A percentile compares a stretch with the other conserved stretches of the same genome.
These are phyloP conservation scores for Alternaria sp. DNA, from an alignment of 2,329 filamentous ascomycete species.

Conservation along the genomic window DNA sequence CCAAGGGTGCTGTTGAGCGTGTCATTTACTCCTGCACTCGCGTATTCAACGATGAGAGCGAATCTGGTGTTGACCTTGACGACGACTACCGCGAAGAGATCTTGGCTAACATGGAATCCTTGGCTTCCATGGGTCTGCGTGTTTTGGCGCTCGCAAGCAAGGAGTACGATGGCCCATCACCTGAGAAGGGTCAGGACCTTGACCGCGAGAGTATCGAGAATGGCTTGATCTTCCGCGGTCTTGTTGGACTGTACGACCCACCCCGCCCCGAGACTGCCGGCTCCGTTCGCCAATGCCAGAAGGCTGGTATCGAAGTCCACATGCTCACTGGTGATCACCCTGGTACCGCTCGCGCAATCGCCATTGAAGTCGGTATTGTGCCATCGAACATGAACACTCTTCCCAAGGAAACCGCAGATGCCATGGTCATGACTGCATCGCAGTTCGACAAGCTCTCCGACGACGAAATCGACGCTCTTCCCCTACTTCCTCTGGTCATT, in stretches of 20 bases:
- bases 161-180: conserved; percentile 48
- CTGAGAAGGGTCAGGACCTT: conserved; percentile 46
- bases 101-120: conserved; percentile 69
- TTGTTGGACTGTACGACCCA: conserved; percentile 84
- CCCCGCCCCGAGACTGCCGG: conserved; percentile 78
- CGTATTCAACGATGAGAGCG: conserved; percentile 61
- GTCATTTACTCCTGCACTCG: conserved; percentile 58
- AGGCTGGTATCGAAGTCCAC: conserved; percentile 51
- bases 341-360: conserved; percentile 54
- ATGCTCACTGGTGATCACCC: conserved; percentile 57
- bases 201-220: conserved; percentile 69
- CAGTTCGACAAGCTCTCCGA: conserved; percentile 53
- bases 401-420: conserved; percentile 28
- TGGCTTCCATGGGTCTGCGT: conserved; percentile 70
- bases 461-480: conserved; percentile 49
- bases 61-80: conserved; percentile 47
- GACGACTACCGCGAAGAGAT: conserved; percentile 62
- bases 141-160: conserved; percentile 69
- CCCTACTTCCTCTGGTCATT: conserved; percentile 50
- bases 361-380: conserved; percentile 52
- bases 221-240: conserved; percentile 73
- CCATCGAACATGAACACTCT: conserved; percentile 51
- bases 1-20: conserved; percentile 72
- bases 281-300: conserved; percentile 44
- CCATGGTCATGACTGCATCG: conserved; percentile 44